Base-by-base conservation (phyloP, 345 rosid species). In the Acer saccharum region DNA sequence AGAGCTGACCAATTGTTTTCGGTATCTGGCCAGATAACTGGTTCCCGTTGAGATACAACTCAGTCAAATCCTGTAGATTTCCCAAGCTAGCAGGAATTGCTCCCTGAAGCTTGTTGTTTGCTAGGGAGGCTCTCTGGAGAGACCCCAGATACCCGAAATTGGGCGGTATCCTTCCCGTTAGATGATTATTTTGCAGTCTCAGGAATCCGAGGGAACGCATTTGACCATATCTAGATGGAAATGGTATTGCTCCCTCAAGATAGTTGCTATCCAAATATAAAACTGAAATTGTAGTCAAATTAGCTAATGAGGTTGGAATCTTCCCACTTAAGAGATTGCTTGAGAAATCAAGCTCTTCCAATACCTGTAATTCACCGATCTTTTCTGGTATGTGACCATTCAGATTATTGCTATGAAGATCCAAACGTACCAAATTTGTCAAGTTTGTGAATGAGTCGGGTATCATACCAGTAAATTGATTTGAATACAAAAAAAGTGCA, bases 291-390 rank as follows among this genome's bases (percentile, higher is more conserved):
- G 78, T 57, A 35, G 76, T 76, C 52, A 88, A 43, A 75, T 81
- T 80, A 70, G 81, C 50, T 41, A 85, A 41, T 2, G 93, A 88
- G 70, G 27, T 18, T 64, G 90, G 89, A 39, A 85, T 83, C 57
- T 71, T 55, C 23, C 90, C 93, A 0, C 41, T 70, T 11, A 88
- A 75, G 25, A 76, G 73, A 69, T 88, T 88, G 77, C 69, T 78
- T 7, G 93, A 90, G 68, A 88, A 84, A 78, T 88, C 91, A 16
- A 88, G 79, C 76, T 84, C 86, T 75, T 84, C 41, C 76, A 90
- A 27, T 14, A 41, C 74, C 78, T 74, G 87, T 70, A 90, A 78
- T 27, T 78, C 77, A 20, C 90, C 88, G 20, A 86, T 76, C 66
- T 65, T 84, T 41, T 64, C 80, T 25, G 89, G 90, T 57, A 85